Conservation (phyloP, 2,329 filamentous ascomycete genomes). For the Botrytis fabae region DNA sequence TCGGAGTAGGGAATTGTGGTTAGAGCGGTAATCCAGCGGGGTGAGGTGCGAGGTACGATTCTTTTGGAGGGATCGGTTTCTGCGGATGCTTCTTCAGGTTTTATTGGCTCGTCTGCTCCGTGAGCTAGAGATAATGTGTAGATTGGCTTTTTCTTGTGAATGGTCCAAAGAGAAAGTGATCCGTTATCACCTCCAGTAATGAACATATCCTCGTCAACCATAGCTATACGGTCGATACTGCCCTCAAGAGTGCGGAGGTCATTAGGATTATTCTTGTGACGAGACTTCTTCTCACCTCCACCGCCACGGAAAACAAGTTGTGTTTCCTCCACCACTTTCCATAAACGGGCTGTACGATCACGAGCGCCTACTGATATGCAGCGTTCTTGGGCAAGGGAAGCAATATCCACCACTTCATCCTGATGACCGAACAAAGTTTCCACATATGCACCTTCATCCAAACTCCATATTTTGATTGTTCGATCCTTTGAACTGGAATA, state of each 20-base stretch:
- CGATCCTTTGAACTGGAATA: slow-evolving; percentile 90
- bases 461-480: slow-evolving; percentile 92
- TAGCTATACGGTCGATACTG: slow-evolving; percentile 87
- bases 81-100: slow-evolving; percentile 70
- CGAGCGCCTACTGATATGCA: slow-evolving; percentile 89
- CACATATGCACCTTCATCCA: slow-evolving; percentile 89
- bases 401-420: slow-evolving; percentile 82
- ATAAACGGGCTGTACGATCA: slow-evolving; percentile 87
- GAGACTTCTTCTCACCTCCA: slow-evolving; percentile 57
- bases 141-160: slow-evolving; percentile 92
- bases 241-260: slow-evolving; percentile 61
- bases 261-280: slow-evolving; percentile 37
- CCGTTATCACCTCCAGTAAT: slow-evolving; percentile 94
- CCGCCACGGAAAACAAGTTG: slow-evolving; percentile 94
- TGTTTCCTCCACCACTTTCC: slow-evolving; percentile 95
- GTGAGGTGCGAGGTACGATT: slow-evolving; percentile 64
- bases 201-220: slow-evolving; percentile 85
- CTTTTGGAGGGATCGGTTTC: slow-evolving; percentile 62
- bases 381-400: slow-evolving; percentile 79
- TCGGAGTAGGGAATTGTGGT: slow-evolving; percentile 87
- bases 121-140: slow-evolving; percentile 79
- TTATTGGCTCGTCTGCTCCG: slow-evolving; percentile 73
- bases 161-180: slow-evolving; percentile 79
- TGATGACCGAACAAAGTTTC: slow-evolving; percentile 97
- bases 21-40: slow-evolving; percentile 89